A percentile compares a stretch with the other conserved stretches of the same genome.
Conservation (phyloP, 441 rosid genomes). For the Populus tomentosa region DNA sequence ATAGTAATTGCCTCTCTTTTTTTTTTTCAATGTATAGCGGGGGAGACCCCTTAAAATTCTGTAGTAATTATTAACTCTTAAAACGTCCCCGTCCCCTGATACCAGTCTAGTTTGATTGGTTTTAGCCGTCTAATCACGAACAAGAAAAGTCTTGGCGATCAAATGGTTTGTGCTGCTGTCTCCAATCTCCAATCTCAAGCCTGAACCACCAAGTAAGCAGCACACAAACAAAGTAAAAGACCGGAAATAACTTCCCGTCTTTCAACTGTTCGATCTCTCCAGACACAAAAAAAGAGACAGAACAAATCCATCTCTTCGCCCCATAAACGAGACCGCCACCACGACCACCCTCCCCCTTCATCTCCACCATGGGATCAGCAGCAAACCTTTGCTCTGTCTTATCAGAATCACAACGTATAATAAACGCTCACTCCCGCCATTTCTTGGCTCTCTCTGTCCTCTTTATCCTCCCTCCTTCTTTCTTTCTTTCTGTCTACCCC, state of each 20-base stretch:
- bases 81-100: background rate
- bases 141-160: background rate
- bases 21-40: too few relatives aligned
- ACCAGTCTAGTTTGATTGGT: background rate
- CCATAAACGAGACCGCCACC: background rate
- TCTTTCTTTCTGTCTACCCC: conserved; percentile 49
- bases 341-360: background rate
- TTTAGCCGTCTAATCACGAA: background rate
- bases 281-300: background rate
- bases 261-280: background rate
- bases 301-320: too few relatives aligned
- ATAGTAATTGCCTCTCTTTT: too few relatives aligned
- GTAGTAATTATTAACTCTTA: background rate
- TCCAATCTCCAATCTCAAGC: background rate
- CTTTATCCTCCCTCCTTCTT: conserved; percentile 67
- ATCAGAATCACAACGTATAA: conserved; percentile 54
- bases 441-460: conserved; percentile 72
- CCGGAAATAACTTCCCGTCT: background rate
- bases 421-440: conserved; percentile 77
- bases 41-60: too few relatives aligned
- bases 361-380: background rate
- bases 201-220: background rate
- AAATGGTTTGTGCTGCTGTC: too few relatives aligned
- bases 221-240: background rate
- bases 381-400: conserved; percentile 32